Evolutionary conservation across 495 filamentous ascomycete species (phyloP).

Genomic region (Neurospora tetrasperma): DNA sequence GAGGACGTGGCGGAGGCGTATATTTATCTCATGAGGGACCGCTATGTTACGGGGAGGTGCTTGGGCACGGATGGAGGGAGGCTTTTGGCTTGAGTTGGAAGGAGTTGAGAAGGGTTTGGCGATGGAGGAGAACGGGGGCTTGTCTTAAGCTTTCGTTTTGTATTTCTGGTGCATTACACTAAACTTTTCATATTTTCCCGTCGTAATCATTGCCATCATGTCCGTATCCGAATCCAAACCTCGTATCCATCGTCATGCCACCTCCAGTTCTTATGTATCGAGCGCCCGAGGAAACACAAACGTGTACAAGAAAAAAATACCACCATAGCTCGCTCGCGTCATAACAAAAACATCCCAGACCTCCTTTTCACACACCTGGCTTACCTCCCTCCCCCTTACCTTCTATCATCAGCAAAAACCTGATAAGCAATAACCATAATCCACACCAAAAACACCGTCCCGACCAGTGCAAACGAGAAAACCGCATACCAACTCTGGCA

Average conservation of each 20-base stretch:
- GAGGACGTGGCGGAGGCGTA: conserved; percentile 55
- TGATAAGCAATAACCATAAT: conserved; percentile 90
- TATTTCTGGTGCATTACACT: background rate
- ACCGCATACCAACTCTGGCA: conserved; percentile 63
- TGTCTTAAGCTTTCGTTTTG: background rate
- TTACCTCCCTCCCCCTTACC: background rate
- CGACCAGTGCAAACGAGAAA: conserved; percentile 64
- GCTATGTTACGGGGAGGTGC: conserved; percentile 2
- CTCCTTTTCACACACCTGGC: no score
- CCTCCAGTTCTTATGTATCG: background rate
- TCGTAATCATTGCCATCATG: no score
- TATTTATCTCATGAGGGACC: conserved; percentile 51
- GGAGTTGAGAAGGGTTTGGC: background rate
- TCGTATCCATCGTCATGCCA: background rate
- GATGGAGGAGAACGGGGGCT: background rate
- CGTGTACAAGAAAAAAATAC: background rate
- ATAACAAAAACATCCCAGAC: background rate
- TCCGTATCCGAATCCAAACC: background rate
- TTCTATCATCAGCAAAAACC: conserved; percentile 49
- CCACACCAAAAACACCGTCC: conserved; percentile 80
- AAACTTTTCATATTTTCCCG: background rate
- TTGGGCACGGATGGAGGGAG: conserved; percentile 8
- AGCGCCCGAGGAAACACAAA: background rate
- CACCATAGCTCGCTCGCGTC: background rate
- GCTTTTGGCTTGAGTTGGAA: background rate